Conservation (phyloP, 2,329 filamentous ascomycete genomes). For the Davidsoniella eucalypti region DNA sequence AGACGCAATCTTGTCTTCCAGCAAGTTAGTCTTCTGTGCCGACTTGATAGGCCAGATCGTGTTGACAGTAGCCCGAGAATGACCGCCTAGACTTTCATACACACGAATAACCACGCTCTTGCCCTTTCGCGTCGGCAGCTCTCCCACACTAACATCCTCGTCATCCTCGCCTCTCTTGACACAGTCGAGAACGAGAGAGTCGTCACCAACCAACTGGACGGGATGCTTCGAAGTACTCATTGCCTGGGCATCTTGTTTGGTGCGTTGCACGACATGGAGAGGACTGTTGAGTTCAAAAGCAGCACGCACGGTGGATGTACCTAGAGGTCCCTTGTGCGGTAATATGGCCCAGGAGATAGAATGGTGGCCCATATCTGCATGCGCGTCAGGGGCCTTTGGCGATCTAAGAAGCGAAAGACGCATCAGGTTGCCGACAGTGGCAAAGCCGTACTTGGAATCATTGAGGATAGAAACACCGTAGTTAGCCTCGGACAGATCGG, state of each 20-base stretch:
- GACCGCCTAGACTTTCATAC: conserved; percentile 79
- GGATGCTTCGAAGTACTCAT: conserved; percentile 24
- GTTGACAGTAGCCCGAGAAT: conserved; percentile 51
- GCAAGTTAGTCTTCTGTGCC: conserved; percentile 67
- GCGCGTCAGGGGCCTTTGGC: conserved; percentile 80
- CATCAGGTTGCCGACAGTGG: conserved; percentile 78
- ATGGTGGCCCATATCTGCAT: conserved; percentile 87
- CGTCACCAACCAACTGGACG: conserved; percentile 49
- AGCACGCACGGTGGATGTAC: conserved; percentile 58
- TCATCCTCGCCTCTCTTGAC: conserved; percentile 90
- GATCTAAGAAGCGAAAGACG: conserved; percentile 70
- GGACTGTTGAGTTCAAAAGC: conserved; percentile 87
- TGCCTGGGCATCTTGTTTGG: conserved; percentile 7
- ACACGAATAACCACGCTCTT: conserved; percentile 69
- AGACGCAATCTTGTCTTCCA: conserved; percentile 73
- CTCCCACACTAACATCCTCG: conserved; percentile 48
- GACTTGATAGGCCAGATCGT: conserved; percentile 56
- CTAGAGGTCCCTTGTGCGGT: conserved; percentile 60
- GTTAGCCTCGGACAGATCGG: conserved; percentile 71
- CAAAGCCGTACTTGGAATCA: conserved; percentile 92
- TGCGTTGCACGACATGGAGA: conserved; percentile 25
- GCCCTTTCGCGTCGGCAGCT: conserved; percentile 49
- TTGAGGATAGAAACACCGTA: conserved; percentile 90
- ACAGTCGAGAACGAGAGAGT: conserved; percentile 65
- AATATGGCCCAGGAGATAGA: conserved; percentile 80